phyloP scores from a whole-genome alignment of 352 stramenopile genomes.

The Phytopythium litorale region DNA sequence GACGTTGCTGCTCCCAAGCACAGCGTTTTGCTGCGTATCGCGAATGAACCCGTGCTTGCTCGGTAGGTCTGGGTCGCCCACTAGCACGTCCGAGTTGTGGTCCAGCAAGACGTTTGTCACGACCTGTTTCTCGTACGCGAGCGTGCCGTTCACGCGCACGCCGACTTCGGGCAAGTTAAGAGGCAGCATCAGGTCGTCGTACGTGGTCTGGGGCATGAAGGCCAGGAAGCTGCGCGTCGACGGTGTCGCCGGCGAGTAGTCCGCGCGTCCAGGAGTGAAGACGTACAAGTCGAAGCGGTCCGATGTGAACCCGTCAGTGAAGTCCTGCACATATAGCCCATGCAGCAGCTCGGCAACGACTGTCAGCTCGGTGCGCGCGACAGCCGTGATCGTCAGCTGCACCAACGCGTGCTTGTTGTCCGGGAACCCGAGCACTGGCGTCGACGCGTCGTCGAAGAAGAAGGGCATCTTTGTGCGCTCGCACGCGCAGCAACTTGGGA shows the following conservation, averaged over 20 bases:
- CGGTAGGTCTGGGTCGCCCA: slow-evolving; percentile 79
- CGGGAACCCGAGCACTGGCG: slow-evolving; percentile 71
- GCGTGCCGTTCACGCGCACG: slow-evolving; percentile 43
- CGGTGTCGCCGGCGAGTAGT: slow-evolving; percentile 55
- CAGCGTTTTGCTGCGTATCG: slow-evolving; percentile 59
- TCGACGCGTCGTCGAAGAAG: slow-evolving; percentile 75
- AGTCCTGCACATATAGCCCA: slow-evolving; percentile 92
- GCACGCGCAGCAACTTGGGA: slow-evolving; percentile 87
- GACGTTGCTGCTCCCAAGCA: slow-evolving; percentile 14
- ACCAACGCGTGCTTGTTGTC: slow-evolving; percentile 96
- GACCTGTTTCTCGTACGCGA: slow-evolving; percentile 62
- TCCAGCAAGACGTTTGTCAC: slow-evolving; percentile 87
- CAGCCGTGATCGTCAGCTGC: slow-evolving; percentile 86
- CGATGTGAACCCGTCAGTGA: slow-evolving; percentile 67
- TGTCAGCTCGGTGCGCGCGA: slow-evolving; percentile 84
- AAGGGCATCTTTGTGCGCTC: slow-evolving; percentile 83
- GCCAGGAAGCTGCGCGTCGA: slow-evolving; percentile 75
- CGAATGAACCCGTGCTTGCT: slow-evolving; percentile 47
- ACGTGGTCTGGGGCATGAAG: slow-evolving; percentile 75
- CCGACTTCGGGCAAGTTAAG: slow-evolving; percentile 91
- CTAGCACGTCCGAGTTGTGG: slow-evolving; percentile 89
- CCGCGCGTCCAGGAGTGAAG: slow-evolving; percentile 81
- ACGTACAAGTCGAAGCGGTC: slow-evolving; percentile 87
- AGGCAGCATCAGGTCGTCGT: slow-evolving; percentile 86
- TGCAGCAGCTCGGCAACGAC: slow-evolving; percentile 93